Percentiles rank a stretch among this genome's conserved stretches.
Evolutionary conservation across 192 early-diverging fungal species (phyloP).

Genomic region (Rhizoclosmatium sp.): DNA sequence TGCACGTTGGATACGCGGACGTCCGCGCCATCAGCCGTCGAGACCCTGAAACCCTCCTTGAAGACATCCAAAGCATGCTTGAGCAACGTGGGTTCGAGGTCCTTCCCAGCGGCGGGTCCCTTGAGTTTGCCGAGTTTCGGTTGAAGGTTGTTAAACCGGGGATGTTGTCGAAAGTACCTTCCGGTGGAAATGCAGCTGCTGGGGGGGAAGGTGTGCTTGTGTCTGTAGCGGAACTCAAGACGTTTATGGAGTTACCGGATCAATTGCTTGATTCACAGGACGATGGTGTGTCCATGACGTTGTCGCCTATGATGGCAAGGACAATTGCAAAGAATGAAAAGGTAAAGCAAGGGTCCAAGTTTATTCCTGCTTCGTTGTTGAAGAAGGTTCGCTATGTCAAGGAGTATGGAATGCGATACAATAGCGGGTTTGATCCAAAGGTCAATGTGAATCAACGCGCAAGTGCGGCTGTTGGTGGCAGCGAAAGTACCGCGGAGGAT

Average conservation of each 20-base stretch:
- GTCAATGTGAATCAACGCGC: no score
- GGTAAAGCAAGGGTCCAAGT: conserved; percentile 2
- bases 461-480: neutral
- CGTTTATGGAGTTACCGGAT: conserved; percentile 10
- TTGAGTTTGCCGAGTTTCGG: conserved; percentile 10
- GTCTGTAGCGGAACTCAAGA: neutral
- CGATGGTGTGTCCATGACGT: neutral
- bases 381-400: conserved; percentile 19
- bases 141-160: conserved; percentile 17
- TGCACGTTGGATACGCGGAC: conserved; percentile 16
- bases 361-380: neutral
- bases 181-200: neutral
- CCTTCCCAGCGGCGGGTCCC: neutral
- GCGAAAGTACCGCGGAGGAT: conserved; percentile 40
- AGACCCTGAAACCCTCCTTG: conserved; percentile 1
- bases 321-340: conserved; percentile 15
- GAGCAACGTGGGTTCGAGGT: conserved; percentile 1
- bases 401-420: conserved; percentile 20
- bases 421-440: conserved; percentile 6
- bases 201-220: neutral
- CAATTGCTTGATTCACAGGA: neutral
- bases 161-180: neutral
- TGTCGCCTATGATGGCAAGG: neutral
- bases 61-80: neutral
- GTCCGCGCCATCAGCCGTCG: neutral